Evolutionary conservation across 352 stramenopile species (phyloP).

Genomic region (Phytophthora pinifolia): DNA sequence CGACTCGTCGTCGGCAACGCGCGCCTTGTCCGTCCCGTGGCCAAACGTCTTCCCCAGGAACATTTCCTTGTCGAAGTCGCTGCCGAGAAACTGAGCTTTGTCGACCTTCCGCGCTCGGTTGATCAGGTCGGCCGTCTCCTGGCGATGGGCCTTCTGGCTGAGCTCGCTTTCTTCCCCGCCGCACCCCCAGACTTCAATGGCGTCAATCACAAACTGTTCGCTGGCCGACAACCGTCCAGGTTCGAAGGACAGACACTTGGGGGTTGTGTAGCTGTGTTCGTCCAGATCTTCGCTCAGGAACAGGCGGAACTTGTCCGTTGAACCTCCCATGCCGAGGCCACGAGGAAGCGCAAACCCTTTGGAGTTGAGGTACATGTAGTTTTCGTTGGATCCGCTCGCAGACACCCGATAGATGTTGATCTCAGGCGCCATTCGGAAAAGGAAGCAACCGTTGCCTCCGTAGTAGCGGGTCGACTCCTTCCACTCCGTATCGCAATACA

Average conservation of each 20-base stretch:
- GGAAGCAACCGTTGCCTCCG: conserved; percentile 79
- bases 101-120: conserved; percentile 83
- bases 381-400: conserved; percentile 45
- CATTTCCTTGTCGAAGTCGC: conserved; percentile 84
- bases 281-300: conserved; percentile 88
- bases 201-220: conserved; percentile 64
- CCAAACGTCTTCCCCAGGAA: conserved; percentile 83
- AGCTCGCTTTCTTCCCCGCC: conserved; percentile 54
- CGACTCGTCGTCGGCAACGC: conserved; percentile 68
- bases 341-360: conserved; percentile 76
- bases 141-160: conserved; percentile 62
- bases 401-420: conserved; percentile 65
- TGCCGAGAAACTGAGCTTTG: conserved; percentile 84
- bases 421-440: conserved; percentile 68
- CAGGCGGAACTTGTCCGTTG: conserved; percentile 67
- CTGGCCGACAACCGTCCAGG: conserved; percentile 52
- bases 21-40: conserved; percentile 59
- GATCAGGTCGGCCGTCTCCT: conserved; percentile 84
- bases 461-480: conserved; percentile 81
- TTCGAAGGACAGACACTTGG: conserved; percentile 78
- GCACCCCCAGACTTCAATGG: conserved; percentile 82
- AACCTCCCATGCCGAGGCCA: conserved; percentile 79
- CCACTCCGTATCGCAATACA: conserved; percentile 87
- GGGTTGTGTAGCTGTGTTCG: conserved; percentile 76
- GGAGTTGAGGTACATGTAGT: conserved; percentile 90